Conservation (phyloP, 495 filamentous ascomycete species). For the Penicillium pulvis region DNA sequence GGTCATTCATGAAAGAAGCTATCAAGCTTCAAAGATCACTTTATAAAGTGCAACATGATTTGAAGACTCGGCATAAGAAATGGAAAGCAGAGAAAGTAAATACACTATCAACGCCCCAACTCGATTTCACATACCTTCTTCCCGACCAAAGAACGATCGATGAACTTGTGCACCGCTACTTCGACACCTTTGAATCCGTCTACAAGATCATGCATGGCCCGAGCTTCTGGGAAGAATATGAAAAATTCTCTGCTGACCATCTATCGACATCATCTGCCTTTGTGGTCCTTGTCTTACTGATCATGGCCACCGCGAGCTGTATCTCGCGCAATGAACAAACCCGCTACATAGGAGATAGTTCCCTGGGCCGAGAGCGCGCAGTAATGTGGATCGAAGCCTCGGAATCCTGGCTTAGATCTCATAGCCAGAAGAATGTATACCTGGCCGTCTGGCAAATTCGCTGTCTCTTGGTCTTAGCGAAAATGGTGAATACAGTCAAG, state of each 20-base stretch:
- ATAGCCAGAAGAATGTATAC: conserved; percentile 48
- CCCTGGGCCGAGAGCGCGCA: conserved; percentile 37
- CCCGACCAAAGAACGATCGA: conserved; percentile 45
- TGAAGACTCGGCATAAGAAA: conserved; percentile 34
- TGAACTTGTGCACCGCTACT: conserved; percentile 46
- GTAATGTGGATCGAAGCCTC: conserved; percentile 36
- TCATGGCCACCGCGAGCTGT: conserved; percentile 34
- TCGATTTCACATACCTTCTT: conserved; percentile 26
- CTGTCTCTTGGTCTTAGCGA: conserved; percentile 50
- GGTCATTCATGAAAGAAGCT: conserved; percentile 41
- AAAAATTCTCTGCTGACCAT: conserved; percentile 38
- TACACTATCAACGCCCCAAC: conserved; percentile 19
- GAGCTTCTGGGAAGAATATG: conserved; percentile 52
- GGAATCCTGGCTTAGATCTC: conserved; percentile 36
- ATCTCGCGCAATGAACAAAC: conserved; percentile 35
- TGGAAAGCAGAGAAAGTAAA: conserved; percentile 24
- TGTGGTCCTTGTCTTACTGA: conserved; percentile 38
- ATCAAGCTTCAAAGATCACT: conserved; percentile 33
- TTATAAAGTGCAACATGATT: conserved; percentile 31
- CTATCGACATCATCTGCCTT: conserved; percentile 27
- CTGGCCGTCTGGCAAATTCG: conserved; percentile 51
- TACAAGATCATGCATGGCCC: conserved; percentile 55
- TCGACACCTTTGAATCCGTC: conserved; percentile 47
- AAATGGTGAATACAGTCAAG: conserved; percentile 50
- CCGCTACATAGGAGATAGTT: conserved; percentile 44